phyloP scores from a whole-genome alignment of 2,329 filamentous ascomycete species.

The Exutisphaerella laricina region DNA sequence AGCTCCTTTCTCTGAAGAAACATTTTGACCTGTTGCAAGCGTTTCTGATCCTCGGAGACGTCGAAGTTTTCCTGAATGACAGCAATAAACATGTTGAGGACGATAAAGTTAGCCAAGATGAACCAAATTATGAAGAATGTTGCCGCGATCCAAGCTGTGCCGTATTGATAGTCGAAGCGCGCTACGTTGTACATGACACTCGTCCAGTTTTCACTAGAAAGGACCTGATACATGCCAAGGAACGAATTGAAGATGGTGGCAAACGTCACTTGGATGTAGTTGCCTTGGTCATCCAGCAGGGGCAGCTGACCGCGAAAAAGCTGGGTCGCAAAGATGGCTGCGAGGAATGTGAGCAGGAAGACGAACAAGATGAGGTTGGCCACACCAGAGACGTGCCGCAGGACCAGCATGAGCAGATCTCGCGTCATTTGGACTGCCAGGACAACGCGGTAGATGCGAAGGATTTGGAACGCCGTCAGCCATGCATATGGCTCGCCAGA shows the following conservation, averaged over 20 bases:
- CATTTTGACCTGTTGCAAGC: conserved; percentile 89
- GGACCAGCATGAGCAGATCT: conserved; percentile 76
- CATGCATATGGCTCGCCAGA: conserved; percentile 72
- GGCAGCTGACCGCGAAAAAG: conserved; percentile 86
- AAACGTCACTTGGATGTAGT: conserved; percentile 68
- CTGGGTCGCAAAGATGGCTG: conserved; percentile 88
- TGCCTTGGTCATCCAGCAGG: conserved; percentile 50
- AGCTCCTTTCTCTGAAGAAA: conserved; percentile 90
- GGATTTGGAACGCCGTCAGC: conserved; percentile 87
- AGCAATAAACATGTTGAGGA: conserved; percentile 99
- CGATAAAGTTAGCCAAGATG: conserved; percentile 88
- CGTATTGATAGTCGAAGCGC: conserved; percentile 55
- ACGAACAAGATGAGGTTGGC: conserved; percentile 94
- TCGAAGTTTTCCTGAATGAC: conserved; percentile 99
- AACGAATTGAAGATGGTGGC: conserved; percentile 92
- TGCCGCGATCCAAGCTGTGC: conserved; percentile 88
- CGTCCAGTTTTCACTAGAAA: conserved; percentile 97
- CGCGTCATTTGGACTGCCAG: conserved; percentile 81
- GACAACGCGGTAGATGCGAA: conserved; percentile 87
- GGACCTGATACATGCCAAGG: conserved; percentile 92
- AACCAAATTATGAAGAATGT: conserved; percentile 93
- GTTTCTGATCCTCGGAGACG: conserved; percentile 96
- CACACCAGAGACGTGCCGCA: conserved; percentile 88
- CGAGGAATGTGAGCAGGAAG: conserved; percentile 88
- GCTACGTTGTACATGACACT: conserved; percentile 77